Evolutionary conservation across 192 early-diverging fungal genomes (phyloP), one percentile per base, ranked within the genome.

Genomic region (Lobosporangium transversale): DNA sequence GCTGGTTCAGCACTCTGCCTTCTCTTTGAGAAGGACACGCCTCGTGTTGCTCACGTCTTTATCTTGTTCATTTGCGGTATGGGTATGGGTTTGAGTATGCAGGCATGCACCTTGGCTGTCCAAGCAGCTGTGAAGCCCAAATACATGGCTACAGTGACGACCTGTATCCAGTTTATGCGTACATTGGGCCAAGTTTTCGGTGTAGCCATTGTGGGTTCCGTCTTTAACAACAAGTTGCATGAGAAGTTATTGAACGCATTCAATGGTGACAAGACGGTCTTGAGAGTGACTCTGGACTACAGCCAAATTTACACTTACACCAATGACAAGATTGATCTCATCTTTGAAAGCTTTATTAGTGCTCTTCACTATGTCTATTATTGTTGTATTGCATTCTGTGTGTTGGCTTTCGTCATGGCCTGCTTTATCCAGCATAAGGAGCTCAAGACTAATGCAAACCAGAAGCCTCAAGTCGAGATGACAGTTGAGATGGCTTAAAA

Each of bases 51-150:
- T 36, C 83, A 88, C 43, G 76, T 87, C 57, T 87, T 85, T 32
- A 78, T 83, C 24, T 74, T 93, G 44, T 33, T 84, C 15, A n/a
- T 88, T 40, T 79, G 66, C 56, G 86, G 86, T 15, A 45, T 86
- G 12, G 87, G 89, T 3, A 69, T 87, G 24, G 90, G 90, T 5
- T 60, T 87, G 35, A 83, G 81, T 5, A 81, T 87, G 78, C 87
- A 88, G 50, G 86, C 81, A 20, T 50, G 60, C 7, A 68, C 84
- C 12, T 37, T 86, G 20, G 76, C 78, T 10, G 79, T 80, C 5
- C 87, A 88, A 45, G 53, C 68, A 23, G 56, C 69, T n/a, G 65
- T 69, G 32, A 79, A 78, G 42, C 60, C 63, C 27, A 71, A 58
- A 76, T 85, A 88, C 56, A 82, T 85, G 68, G 86, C 86, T 45